Evolutionary conservation across 441 rosid species (phyloP).

Genomic region (Lagerstroemia fauriei): DNA sequence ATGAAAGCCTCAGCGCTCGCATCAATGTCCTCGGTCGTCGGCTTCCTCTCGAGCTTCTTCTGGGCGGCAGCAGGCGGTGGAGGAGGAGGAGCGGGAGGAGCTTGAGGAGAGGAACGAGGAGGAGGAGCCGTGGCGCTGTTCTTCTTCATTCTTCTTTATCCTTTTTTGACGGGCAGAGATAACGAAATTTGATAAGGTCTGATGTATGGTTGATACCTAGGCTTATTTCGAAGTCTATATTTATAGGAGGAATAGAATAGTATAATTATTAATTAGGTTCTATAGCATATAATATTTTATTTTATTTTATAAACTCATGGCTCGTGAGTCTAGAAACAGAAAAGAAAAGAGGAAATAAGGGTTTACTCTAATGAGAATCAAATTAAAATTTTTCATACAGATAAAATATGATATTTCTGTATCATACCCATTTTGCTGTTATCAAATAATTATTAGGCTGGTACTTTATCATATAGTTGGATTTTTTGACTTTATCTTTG

Average conservation of each 20-base stretch:
- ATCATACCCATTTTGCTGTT: too few relatives aligned
- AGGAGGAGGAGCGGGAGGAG: constrained; percentile 7
- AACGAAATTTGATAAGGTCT: background rate
- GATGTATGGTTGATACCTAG: background rate
- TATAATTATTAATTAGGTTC: background rate
- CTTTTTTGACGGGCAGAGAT: too few relatives aligned
- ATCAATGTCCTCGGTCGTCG: constrained; percentile 60
- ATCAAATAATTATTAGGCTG: too few relatives aligned
- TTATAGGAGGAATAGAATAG: background rate
- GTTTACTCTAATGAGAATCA: too few relatives aligned
- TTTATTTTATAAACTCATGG: too few relatives aligned
- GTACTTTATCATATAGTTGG: too few relatives aligned
- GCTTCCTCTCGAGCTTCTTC: constrained; percentile 37
- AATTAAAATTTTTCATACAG: too few relatives aligned
- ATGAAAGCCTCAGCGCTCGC: constrained; percentile 82
- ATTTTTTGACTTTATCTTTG: too few relatives aligned
- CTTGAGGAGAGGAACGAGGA: background rate
- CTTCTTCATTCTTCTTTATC: background rate
- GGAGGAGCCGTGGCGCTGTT: background rate
- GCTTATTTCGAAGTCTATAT: background rate
- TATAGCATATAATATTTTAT: background rate
- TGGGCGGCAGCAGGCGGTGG: background rate
- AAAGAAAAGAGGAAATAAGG: too few relatives aligned
- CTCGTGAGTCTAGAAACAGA: too few relatives aligned
- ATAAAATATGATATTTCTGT: too few relatives aligned